Conservation (phyloP, 2,329 filamentous ascomycete species). For the Venturiaceae sp. region DNA sequence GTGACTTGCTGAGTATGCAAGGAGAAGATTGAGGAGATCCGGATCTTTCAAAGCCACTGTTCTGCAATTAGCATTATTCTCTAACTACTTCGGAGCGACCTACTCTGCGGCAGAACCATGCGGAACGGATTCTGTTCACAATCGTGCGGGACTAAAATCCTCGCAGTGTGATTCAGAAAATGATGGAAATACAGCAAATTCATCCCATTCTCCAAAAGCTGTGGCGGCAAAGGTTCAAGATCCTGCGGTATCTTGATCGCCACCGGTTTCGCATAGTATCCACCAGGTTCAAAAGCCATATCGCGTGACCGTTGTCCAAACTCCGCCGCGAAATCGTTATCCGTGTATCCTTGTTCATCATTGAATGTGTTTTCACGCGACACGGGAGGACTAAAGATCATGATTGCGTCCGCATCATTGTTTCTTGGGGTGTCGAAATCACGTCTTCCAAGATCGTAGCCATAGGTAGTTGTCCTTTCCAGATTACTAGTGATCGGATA, state of each 20-base stretch:
- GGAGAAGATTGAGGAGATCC: slow-evolving; percentile 64
- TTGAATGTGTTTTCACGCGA: slow-evolving; percentile 19
- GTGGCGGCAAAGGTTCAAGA: slow-evolving; percentile 44
- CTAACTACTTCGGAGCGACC: slow-evolving; percentile 20
- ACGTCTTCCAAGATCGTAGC: slow-evolving; percentile 59
- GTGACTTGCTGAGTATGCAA: slow-evolving; percentile 80
- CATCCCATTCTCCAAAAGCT: slow-evolving; percentile 63
- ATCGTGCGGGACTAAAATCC: slow-evolving; percentile 53
- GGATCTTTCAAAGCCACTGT: slow-evolving; percentile 57
- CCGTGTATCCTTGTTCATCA: slow-evolving; percentile 23
- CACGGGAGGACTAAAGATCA: slow-evolving; percentile 22
- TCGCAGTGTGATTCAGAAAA: slow-evolving; percentile 72
- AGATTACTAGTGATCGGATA: slow-evolving; percentile 4
- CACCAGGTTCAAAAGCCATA: slow-evolving; percentile 46
- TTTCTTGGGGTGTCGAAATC: slow-evolving; percentile 64
- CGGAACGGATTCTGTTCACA: slow-evolving; percentile 52
- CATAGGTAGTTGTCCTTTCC: slow-evolving; percentile 42
- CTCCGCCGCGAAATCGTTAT: slow-evolving; percentile 15
- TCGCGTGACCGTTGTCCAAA: slow-evolving; percentile 38
- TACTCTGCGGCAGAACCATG: slow-evolving; percentile 52
- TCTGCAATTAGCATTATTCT: slow-evolving; percentile 34
- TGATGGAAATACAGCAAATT: slow-evolving; percentile 68
- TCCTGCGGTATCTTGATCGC: slow-evolving; percentile 51
- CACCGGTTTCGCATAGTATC: slow-evolving; percentile 63
- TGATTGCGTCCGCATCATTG: slow-evolving; percentile 59